These are phyloP conservation scores for Xylariales sp. DNA, from an alignment of 2,329 filamentous ascomycete species.

Conservation along the genomic window DNA sequence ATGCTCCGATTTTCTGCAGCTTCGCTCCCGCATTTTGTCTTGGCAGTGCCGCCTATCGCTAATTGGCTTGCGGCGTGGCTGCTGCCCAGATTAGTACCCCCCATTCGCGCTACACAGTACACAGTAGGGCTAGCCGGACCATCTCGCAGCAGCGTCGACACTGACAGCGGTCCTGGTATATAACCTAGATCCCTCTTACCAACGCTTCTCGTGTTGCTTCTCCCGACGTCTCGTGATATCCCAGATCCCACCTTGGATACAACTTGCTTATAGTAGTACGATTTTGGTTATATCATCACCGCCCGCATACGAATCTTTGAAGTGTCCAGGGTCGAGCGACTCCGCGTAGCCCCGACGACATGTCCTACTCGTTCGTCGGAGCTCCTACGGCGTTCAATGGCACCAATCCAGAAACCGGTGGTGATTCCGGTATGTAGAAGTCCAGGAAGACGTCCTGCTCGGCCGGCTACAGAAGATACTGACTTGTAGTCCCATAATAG, in stretches of 20 bases:
- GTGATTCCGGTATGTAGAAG: conserved; percentile 67
- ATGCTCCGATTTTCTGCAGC: background rate
- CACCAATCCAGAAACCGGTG: conserved; percentile 60
- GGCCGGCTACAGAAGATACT: conserved; percentile 9
- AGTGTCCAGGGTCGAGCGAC: conserved; percentile 1
- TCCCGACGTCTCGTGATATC: background rate
- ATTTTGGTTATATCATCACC: background rate
- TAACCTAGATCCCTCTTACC: conserved; percentile 1
- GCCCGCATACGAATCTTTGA: background rate
- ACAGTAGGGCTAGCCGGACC: conserved; percentile 4
- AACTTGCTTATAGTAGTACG: background rate
- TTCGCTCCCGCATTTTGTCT: conserved; percentile 3
- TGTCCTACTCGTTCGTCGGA: conserved; percentile 57
- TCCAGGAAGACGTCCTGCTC: no score
- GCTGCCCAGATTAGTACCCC: conserved; percentile 10
- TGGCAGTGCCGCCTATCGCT: background rate
- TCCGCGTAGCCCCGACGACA: conserved; percentile 29
- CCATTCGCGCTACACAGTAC: conserved; percentile 3
- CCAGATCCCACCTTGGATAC: background rate
- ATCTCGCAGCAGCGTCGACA: conserved; percentile 4
- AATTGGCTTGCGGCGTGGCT: conserved; percentile 9
- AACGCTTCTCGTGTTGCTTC: background rate
- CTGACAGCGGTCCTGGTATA: background rate
- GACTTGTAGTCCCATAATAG: conserved; percentile 38
- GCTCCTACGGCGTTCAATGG: conserved; percentile 58